Percentiles rank a stretch among this genome's conserved stretches.
These are phyloP conservation scores for Coriaria nepalensis DNA, from an alignment of 306 rosid genomes.

Conservation along the genomic window DNA sequence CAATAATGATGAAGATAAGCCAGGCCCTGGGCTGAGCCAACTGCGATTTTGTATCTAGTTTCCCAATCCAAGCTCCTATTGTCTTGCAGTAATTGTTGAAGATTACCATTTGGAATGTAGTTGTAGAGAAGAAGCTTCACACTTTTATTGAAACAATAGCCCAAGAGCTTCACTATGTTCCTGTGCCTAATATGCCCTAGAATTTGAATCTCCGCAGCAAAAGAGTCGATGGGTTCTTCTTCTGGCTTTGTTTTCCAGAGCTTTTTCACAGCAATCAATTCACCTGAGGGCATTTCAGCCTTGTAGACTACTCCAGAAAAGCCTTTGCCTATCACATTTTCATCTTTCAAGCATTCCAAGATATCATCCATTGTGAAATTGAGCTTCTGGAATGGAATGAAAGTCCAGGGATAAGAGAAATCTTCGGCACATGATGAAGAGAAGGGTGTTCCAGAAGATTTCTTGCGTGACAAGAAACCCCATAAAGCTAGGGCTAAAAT, in stretches of 20 bases:
- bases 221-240: slow-evolving; percentile 76
- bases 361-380: slow-evolving; percentile 67
- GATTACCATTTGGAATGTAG: slow-evolving; percentile 83
- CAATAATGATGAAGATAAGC: slow-evolving; percentile 97
- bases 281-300: slow-evolving; percentile 76
- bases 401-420: slow-evolving; percentile 98
- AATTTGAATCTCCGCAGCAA: slow-evolving; percentile 90
- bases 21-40: slow-evolving; percentile 87
- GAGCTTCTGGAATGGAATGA: slow-evolving; percentile 90
- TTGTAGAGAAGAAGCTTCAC: slow-evolving; percentile 88
- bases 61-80: slow-evolving; percentile 89
- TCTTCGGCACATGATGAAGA: slow-evolving; percentile 64
- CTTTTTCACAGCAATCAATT: slow-evolving; percentile 81
- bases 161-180: slow-evolving; percentile 81
- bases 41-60: slow-evolving; percentile 88
- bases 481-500: slow-evolving; percentile 62
- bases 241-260: slow-evolving; percentile 83
- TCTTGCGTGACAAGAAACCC: slow-evolving; percentile 46
- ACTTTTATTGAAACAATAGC: slow-evolving; percentile 85
- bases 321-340: slow-evolving; percentile 82
- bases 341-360: slow-evolving; percentile 82
- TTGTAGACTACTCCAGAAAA: slow-evolving; percentile 77
- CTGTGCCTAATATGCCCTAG: slow-evolving; percentile 94
- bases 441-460: slow-evolving; percentile 25
- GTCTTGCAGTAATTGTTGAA: slow-evolving; percentile 69